Percentiles rank a stretch among this genome's conserved stretches.
These are phyloP conservation scores for Esteya vermicola DNA, from an alignment of 2,329 filamentous ascomycete genomes.

Conservation along the genomic window DNA sequence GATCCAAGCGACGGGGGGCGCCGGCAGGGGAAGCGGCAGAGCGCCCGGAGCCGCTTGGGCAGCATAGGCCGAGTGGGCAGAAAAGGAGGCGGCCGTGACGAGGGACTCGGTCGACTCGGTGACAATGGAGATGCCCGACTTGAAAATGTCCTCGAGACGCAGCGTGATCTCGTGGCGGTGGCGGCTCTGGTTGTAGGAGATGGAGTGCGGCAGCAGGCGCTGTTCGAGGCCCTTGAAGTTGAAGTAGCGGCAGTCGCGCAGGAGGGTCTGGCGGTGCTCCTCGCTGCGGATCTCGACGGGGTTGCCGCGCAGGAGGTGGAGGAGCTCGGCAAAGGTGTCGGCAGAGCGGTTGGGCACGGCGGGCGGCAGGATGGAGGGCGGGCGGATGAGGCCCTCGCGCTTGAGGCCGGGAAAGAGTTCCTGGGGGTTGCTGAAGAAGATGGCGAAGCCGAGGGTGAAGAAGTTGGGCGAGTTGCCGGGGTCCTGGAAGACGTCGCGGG, in stretches of 20 bases:
- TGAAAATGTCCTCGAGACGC: slow-evolving; percentile 73
- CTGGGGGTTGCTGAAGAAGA: slow-evolving; percentile 69
- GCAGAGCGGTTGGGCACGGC: slow-evolving; percentile 67
- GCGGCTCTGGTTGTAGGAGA: slow-evolving; percentile 59
- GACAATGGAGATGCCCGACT: slow-evolving; percentile 61
- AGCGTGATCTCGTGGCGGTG: slow-evolving; percentile 62
- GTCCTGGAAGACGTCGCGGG: slow-evolving; percentile 69
- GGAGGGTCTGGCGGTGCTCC: slow-evolving; percentile 59
- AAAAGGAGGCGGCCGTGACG: too few species aligned
- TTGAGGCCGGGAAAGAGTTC: slow-evolving; percentile 80
- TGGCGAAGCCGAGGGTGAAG: slow-evolving; percentile 79
- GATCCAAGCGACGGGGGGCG: slow-evolving; percentile 37
- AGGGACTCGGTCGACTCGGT: slow-evolving; percentile 22
- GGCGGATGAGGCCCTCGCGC: slow-evolving; percentile 63
- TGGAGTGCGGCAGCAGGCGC: slow-evolving; percentile 61
- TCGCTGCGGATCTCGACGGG: slow-evolving; percentile 63
- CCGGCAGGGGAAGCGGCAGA: slow-evolving; percentile 4
- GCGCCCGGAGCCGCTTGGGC: too few species aligned
- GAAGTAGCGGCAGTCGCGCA: slow-evolving; percentile 84
- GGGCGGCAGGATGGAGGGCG: slow-evolving; percentile 74
- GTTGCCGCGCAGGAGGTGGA: slow-evolving; percentile 75
- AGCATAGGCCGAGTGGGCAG: too few species aligned
- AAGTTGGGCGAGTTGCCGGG: slow-evolving; percentile 92
- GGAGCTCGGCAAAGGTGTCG: slow-evolving; percentile 70
- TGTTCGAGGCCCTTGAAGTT: slow-evolving; percentile 88